Evolutionary conservation across 116 monocot species (phyloP).

Genomic region (Papilionanthe hybrid): DNA sequence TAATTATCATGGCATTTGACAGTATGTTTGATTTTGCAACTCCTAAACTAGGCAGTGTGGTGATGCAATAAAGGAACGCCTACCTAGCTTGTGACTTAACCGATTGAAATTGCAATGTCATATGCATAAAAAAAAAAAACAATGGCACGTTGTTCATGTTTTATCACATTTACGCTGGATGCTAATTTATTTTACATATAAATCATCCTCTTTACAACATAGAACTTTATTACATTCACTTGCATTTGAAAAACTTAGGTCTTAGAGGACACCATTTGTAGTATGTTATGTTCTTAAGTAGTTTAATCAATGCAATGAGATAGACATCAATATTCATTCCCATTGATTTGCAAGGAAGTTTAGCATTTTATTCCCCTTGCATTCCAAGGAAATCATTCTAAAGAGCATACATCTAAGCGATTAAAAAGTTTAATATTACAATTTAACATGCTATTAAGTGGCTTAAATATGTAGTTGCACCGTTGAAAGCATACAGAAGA

Average conservation of each 20-base stretch:
- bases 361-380: background rate
- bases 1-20: background rate
- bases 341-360: background rate
- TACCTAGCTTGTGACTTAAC: background rate
- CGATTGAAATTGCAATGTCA: background rate
- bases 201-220: background rate
- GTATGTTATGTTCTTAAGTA: background rate
- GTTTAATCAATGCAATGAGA: background rate
- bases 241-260: background rate
- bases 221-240: background rate
- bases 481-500: background rate
- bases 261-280: background rate
- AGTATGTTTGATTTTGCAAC: background rate
- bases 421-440: background rate
- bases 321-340: background rate
- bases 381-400: background rate
- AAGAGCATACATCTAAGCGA: background rate
- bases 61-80: background rate
- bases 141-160: background rate
- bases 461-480: background rate
- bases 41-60: background rate
- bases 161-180: background rate
- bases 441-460: background rate
- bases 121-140: background rate
- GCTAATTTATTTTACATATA: background rate